Evolutionary conservation across 495 filamentous ascomycete genomes (phyloP).

Genomic region (Xylaria longipes): DNA sequence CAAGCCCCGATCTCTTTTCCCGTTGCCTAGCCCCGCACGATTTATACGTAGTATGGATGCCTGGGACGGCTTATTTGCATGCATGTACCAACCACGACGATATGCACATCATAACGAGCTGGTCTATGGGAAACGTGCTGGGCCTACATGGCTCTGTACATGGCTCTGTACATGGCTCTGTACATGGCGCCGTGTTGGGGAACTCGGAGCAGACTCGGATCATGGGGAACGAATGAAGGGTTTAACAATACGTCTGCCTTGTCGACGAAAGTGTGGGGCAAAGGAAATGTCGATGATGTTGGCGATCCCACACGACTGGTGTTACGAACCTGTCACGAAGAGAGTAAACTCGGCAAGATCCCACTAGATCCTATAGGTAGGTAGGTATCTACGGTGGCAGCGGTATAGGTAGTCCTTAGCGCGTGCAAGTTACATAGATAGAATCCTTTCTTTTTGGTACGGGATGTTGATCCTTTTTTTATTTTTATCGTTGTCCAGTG

Average conservation of each 20-base stretch:
- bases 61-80: conserved; percentile 7
- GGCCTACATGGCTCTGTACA: not conserved
- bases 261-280: not conserved
- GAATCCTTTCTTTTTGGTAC: not conserved
- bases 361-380: not conserved
- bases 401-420: not conserved
- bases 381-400: not conserved
- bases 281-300: conserved; percentile 4
- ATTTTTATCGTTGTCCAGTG: not conserved
- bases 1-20: not conserved
- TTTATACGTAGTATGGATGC: conserved; percentile 18
- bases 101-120: conserved; percentile 3
- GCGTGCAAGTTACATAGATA: not conserved
- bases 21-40: not conserved
- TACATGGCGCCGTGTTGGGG: not conserved
- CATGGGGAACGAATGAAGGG: conserved; percentile 4
- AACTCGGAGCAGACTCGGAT: not conserved
- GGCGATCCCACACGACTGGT: conserved; percentile 10
- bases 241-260: conserved; percentile 19
- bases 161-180: not conserved
- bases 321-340: not conserved
- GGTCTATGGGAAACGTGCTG: not conserved
- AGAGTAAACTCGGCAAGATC: not conserved
- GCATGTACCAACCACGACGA: not conserved
- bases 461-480: not conserved